Conservation (phyloP, 2,329 filamentous ascomycete species). For the Aspergillus pseudoglaucus region DNA sequence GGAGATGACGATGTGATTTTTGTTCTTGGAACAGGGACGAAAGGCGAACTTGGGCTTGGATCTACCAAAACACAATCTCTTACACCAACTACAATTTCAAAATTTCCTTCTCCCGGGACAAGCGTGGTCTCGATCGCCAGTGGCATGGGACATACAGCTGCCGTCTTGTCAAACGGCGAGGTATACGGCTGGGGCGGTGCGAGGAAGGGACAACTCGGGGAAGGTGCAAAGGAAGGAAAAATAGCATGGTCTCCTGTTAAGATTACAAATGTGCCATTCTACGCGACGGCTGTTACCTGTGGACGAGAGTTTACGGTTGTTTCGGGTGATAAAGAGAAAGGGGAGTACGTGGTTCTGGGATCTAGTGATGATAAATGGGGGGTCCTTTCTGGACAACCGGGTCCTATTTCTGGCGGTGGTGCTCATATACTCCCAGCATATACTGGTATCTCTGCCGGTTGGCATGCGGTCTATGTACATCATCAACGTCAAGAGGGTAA, state of each 20-base stretch:
- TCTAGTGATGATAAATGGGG: slow-evolving; percentile 60
- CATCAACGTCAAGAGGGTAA: slow-evolving; percentile 35
- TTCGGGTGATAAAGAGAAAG: slow-evolving; percentile 48
- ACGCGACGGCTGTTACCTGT: slow-evolving; percentile 62
- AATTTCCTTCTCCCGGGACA: slow-evolving; percentile 58
- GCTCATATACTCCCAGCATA: slow-evolving; percentile 41
- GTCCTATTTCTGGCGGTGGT: background rate
- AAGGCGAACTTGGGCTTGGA: slow-evolving; percentile 67
- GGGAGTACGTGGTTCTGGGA: slow-evolving; percentile 62
- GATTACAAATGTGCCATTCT: slow-evolving; percentile 55
- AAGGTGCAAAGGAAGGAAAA: slow-evolving; percentile 39
- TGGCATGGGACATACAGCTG: slow-evolving; percentile 71
- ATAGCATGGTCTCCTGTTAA: slow-evolving; percentile 55
- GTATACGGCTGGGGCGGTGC: slow-evolving; percentile 86
- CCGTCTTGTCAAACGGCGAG: slow-evolving; percentile 65
- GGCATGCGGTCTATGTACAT: slow-evolving; percentile 74
- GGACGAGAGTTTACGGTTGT: slow-evolving; percentile 82
- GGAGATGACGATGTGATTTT: slow-evolving; percentile 45
- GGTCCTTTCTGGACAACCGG: slow-evolving; percentile 54
- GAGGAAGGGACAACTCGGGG: slow-evolving; percentile 76
- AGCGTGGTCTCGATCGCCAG: slow-evolving; percentile 61
- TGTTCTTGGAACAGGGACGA: slow-evolving; percentile 59
- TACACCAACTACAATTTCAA: slow-evolving; percentile 45
- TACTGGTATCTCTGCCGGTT: slow-evolving; percentile 67
- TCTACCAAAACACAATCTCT: slow-evolving; percentile 16